Base-by-base conservation (phyloP, 129 eudicot species). In the Mikania micrantha region DNA sequence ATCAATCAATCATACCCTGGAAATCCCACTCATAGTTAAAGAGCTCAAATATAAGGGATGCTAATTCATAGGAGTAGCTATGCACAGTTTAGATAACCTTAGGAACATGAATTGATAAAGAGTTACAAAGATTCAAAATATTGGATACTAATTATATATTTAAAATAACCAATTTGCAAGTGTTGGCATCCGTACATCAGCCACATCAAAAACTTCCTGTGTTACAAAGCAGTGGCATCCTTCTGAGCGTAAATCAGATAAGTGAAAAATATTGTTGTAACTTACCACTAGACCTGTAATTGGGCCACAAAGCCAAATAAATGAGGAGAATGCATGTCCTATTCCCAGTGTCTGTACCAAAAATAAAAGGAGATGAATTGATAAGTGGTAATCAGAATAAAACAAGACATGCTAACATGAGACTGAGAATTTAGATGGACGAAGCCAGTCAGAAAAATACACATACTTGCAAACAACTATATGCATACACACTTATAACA, bases 271-370 rank as follows among this genome's bases (percentile, higher is more conserved):
- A 34, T 6, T 45, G 16, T 16, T 2, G 15, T 45, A 66, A 67
- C 98, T 39, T 85, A 92, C 98, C 95, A 88, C 96, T 68, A 92
- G 98, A 73, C 98, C 98, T 28, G 98, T 88, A 65, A 92, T 88
- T 29, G 98, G 98, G 42, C 96, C 98, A 73, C 96, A 88, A 12
- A 92, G 95, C 98, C 98, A 92, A 65, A 92, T 88, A 75, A 92
- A 92, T 11, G 98, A 92, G 13, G 98, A 85, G 72, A 88, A 92
- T 12, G 88, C 96, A 81, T 93, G 99, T 60, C 84, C 92, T 57
- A 93, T 86, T 57, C 99, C 99, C 73, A 93, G 96, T 62, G 99
- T 93, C 99, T 89, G 96, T 81, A 82, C 12, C 67, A 49, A 34
- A 67, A 41, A 66, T 24, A 52, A 70, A 49, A 83, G 58, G 22